A percentile compares a stretch with the other conserved stretches of the same genome.
Evolutionary conservation across 257 asterid species (phyloP).

Genomic region (Cordia subcordata): DNA sequence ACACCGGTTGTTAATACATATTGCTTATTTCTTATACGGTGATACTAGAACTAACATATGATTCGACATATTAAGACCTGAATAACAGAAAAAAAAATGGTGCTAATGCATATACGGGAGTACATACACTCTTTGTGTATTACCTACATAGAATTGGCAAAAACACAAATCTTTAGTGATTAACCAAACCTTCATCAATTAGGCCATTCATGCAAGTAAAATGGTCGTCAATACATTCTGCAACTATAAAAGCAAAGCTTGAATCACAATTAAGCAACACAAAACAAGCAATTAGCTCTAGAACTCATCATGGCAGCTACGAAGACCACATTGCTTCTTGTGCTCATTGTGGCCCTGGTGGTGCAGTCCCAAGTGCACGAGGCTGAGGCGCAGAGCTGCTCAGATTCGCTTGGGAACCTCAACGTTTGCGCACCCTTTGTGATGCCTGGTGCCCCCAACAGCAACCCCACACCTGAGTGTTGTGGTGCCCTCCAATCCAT

Average conservation of each 20-base stretch:
- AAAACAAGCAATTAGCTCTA: not conserved
- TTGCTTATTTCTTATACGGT: too few relatives aligned
- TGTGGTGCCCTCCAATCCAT: slow-evolving; percentile 26
- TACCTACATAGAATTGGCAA: not conserved
- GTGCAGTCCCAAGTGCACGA: slow-evolving; percentile 16
- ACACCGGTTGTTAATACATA: too few relatives aligned
- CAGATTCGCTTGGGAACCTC: slow-evolving; percentile 34
- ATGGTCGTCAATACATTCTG: not conserved
- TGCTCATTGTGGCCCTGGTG: slow-evolving; percentile 12
- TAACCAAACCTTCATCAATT: slow-evolving; percentile 20
- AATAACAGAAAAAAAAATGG: too few relatives aligned
- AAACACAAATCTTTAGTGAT: slow-evolving; percentile 1
- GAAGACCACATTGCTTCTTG: slow-evolving; percentile 15
- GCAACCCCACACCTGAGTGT: slow-evolving; percentile 24
- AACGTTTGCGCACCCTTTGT: slow-evolving; percentile 44
- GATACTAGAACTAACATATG: too few relatives aligned
- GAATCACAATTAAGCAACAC: not conserved
- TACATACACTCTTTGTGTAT: not conserved
- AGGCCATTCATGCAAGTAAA: slow-evolving; percentile 28
- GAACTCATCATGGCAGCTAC: slow-evolving; percentile 13
- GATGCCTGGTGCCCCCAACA: slow-evolving; percentile 17
- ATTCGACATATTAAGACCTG: too few relatives aligned
- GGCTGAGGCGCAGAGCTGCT: slow-evolving; percentile 34
- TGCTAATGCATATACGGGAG: too few relatives aligned
- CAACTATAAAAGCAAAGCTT: slow-evolving; percentile 2